Evolutionary conservation across 176 grass and related monocot genomes (phyloP), one percentile per base, ranked within the genome.

Genomic region (Paspalum vaginatum): DNA sequence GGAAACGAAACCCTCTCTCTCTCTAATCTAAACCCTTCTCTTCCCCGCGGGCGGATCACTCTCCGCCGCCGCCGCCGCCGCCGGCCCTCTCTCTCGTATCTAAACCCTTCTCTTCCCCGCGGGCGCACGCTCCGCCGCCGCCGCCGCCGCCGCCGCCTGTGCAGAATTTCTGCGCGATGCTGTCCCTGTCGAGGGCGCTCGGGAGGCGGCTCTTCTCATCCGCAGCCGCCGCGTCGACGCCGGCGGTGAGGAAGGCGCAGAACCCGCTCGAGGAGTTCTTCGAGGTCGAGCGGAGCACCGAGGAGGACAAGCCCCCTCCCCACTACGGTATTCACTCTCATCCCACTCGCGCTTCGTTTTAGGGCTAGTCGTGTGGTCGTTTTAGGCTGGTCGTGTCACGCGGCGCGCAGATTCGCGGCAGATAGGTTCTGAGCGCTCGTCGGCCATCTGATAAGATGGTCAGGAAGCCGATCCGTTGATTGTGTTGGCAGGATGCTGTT

Each of bases 221-320:
- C 15, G 52, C 72, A 9, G 79, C 85, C 39, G 70, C 55, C 12
- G 91, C 91, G 18, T 83, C 84, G 12, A 55, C 86, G 2, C 70
- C 71, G 13, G 81, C 72, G 20, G 81, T 67, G 26, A 81, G 76
- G 82, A 89, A 82, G 75, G 81, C 90, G 40, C 84, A 87, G 53
- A 98, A 98, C 76, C 88, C 92, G 6, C 92, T 98, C 11, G 90
- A 98, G 86, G 92, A 98, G 67, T 92, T 98, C 58, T 98, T 98
- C 62, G 92, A 98, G 86, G 85, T 93, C 41, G 90, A 98, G 41
- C 69, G 96, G 77, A 95, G 47, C 64, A 81, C 86, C 26, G 86
- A 91, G 50, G 96, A 98, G 1, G 90, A 93, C 32, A 89, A 95
- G 68, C 82, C 88, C 57, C 81, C 75, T 73, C 84, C 93, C 65